A percentile compares a stretch with the other conserved stretches of the same genome.
Evolutionary conservation across 2,329 filamentous ascomycete genomes (phyloP).

Genomic region (Elsinoe necatrix): DNA sequence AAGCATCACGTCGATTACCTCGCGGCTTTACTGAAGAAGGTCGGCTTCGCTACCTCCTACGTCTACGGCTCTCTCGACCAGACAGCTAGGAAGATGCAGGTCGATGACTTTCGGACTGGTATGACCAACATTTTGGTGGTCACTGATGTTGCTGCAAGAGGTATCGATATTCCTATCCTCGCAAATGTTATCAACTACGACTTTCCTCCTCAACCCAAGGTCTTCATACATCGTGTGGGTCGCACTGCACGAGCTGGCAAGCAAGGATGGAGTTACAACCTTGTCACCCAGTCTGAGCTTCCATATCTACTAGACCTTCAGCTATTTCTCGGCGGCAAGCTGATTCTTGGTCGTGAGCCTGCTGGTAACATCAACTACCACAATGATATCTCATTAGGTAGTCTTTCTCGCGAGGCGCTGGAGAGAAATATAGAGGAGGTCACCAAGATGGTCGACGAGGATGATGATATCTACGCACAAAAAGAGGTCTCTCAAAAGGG

Average conservation of each 20-base stretch:
- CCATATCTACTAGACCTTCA: slow-evolving; percentile 92
- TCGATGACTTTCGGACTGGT: slow-evolving; percentile 79
- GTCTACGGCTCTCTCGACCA: slow-evolving; percentile 94
- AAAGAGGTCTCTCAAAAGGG: slow-evolving; percentile 72
- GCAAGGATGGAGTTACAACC: slow-evolving; percentile 88
- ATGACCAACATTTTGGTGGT: slow-evolving; percentile 86
- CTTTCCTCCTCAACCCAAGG: slow-evolving; percentile 91
- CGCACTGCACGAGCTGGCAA: slow-evolving; percentile 90
- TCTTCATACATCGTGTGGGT: slow-evolving; percentile 93
- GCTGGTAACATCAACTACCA: slow-evolving; percentile 60
- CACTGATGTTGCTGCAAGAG: slow-evolving; percentile 88
- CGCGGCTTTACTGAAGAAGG: slow-evolving; percentile 64
- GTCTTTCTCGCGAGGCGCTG: slow-evolving; percentile 62
- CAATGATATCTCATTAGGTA: slow-evolving; percentile 74
- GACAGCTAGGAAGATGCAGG: slow-evolving; percentile 82
- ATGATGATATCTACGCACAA: slow-evolving; percentile 62
- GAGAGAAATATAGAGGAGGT: slow-evolving; percentile 75
- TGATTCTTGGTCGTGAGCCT: slow-evolving; percentile 63
- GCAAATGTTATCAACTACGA: slow-evolving; percentile 99
- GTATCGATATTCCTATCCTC: slow-evolving; percentile 93
- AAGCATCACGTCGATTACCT: slow-evolving; percentile 98
- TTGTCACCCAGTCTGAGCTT: slow-evolving; percentile 77
- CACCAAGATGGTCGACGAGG: slow-evolving; percentile 66
- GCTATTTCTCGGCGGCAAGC: slow-evolving; percentile 77
- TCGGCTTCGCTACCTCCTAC: slow-evolving; percentile 85